Evolutionary conservation across 2,329 filamentous ascomycete species (phyloP).

Genomic region (Thielaviopsis euricoi): DNA sequence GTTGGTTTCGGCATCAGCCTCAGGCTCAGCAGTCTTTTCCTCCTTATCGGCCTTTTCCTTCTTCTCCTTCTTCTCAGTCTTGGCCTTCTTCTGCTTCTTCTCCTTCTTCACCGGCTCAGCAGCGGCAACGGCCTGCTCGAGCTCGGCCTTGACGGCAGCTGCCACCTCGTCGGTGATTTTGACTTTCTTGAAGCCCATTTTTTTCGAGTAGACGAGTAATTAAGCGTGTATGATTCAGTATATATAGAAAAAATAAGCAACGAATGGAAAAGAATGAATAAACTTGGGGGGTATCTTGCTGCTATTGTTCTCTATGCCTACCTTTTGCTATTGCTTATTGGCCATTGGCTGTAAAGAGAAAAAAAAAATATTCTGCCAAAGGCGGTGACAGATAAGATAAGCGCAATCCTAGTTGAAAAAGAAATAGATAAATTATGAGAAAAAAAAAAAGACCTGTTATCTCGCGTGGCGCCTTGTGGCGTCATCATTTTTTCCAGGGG

Average conservation of each 20-base stretch:
- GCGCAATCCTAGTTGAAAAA: background rate
- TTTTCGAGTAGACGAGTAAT: no score
- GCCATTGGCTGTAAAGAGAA: background rate
- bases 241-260: background rate
- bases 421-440: background rate
- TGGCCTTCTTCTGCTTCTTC: background rate
- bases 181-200: background rate
- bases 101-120: background rate
- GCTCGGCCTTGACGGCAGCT: constrained; percentile 1
- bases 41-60: background rate
- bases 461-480: background rate
- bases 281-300: background rate
- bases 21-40: background rate
- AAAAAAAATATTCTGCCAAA: background rate
- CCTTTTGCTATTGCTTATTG: background rate
- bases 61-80: background rate
- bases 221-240: background rate
- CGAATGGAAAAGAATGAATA: background rate
- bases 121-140: background rate
- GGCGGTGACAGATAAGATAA: background rate
- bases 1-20: background rate
- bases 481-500: background rate
- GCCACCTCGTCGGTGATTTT: constrained; percentile 5
- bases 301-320: background rate
- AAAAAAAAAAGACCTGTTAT: background rate